Conservation (phyloP, 305 asterid species). For the Fraxinus latifolia region DNA sequence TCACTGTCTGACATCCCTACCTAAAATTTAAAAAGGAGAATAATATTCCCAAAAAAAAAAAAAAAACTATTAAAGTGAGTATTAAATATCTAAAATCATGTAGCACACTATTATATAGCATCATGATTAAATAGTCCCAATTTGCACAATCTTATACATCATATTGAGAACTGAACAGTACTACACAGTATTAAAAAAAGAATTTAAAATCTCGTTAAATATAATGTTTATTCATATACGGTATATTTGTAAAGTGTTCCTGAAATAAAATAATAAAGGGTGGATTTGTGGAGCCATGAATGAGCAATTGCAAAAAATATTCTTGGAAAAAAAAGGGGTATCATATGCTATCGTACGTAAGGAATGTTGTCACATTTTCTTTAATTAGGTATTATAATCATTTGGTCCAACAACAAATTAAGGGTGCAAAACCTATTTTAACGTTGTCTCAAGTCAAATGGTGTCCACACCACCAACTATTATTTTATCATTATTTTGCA, state of each 20-base stretch:
- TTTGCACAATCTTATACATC: not conserved
- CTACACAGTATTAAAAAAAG: not conserved
- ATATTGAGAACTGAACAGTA: not conserved
- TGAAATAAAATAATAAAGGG: not conserved
- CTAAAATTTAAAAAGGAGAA: not conserved
- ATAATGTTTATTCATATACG: not conserved
- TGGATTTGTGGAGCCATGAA: constrained; percentile 21
- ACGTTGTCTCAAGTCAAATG: not conserved
- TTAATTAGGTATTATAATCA: not conserved
- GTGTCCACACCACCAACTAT: not conserved
- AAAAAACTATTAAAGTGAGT: not conserved
- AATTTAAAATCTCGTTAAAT: not conserved
- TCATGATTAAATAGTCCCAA: not conserved
- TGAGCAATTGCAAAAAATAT: constrained; percentile 6
- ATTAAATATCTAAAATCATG: not conserved
- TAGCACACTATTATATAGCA: not conserved
- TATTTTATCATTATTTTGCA: not conserved
- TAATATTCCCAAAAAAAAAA: not conserved
- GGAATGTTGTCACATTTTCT: constrained; percentile 13
- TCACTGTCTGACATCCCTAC: no score
- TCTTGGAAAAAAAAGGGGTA: not conserved
- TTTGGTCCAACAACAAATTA: not conserved
- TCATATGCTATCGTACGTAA: constrained; percentile 51
- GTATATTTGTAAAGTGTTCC: not conserved
- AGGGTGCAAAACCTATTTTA: not conserved